Base-by-base conservation (phyloP, 495 filamentous ascomycete genomes). In the Daldinia decipiens region DNA sequence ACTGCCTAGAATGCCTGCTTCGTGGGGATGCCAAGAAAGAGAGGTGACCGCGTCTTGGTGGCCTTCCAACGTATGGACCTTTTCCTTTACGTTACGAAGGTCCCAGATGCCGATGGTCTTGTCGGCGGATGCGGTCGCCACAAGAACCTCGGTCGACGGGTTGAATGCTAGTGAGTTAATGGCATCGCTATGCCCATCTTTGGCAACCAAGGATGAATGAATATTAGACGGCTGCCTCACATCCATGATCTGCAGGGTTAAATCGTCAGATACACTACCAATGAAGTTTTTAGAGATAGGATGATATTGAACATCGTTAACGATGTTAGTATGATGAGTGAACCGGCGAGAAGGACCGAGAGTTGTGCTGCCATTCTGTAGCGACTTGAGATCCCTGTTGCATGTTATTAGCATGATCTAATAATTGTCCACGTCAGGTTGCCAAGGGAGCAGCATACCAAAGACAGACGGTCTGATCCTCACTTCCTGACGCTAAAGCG, bases 51-150 rank as follows among this genome's bases (percentile, higher is more conserved):
- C 88, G 68, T 97, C 94, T 47, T 83, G 87, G 79, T 99, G 96
- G 19, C 90, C 92, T 68, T 95, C 90, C 11, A 97, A 84, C 0
- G 89, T 88, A 79, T 98, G 94, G 8, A 98, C 83, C 81, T 93
- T 96, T 45, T 90, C 84, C 71, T 92, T 92, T 51, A 96, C 85
- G 73, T 95, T 95, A 51, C 95, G 89, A 56, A 99, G 80, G 80
- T 99, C 95, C 94, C 95, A 99, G 34, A 98, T 83, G 13, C 91
- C 95, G 71, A 99, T 94, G 0, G 92, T 93, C 79, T 97, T 97
- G 74, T 99, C 95, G 0, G 91, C 93, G 40, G 95, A 98, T 4
- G 92, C 95, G 0, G 95, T 98, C 4, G 95, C 95, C 50, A 98
- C 80, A 54, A 97, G 83, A 32, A 89, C 92, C 72, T 99, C 94